Evolutionary conservation across 495 filamentous ascomycete species (phyloP).

Genomic region (Talaromyces adpressus): DNA sequence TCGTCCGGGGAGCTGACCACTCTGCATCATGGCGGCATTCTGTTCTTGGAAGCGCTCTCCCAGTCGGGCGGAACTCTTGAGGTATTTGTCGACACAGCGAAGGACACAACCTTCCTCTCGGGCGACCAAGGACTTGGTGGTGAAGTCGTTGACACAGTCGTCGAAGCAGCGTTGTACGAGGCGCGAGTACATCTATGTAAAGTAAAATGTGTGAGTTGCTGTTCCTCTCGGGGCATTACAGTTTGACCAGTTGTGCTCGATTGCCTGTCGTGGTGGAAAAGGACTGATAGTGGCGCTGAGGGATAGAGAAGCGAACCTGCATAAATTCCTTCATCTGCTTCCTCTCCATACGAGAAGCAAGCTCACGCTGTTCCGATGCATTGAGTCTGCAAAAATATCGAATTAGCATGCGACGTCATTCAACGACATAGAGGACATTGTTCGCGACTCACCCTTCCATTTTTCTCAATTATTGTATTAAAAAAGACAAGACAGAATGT

Average conservation of each 20-base stretch:
- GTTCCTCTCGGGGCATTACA: neutral
- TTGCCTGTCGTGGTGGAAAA: neutral
- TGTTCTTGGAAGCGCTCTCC: conserved; percentile 92
- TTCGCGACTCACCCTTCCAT: conserved; percentile 37
- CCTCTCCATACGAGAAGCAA: conserved; percentile 84
- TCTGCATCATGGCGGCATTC: conserved; percentile 79
- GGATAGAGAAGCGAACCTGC: conserved; percentile 48
- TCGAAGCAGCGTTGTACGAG: conserved; percentile 94
- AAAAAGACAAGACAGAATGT: neutral
- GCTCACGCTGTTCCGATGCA: conserved; percentile 78
- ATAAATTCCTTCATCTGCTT: conserved; percentile 99
- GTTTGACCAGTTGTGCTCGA: neutral
- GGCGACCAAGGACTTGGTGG: conserved; percentile 80
- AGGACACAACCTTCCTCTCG: conserved; percentile 86
- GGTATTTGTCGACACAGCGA: conserved; percentile 90
- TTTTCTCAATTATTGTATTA: neutral
- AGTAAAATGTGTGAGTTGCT: neutral
- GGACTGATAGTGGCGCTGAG: neutral
- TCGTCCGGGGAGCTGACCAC: conserved; percentile 45
- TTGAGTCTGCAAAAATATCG: conserved; percentile 46
- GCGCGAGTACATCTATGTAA: conserved; percentile 82
- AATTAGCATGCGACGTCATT: conserved; percentile 9
- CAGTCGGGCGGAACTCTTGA: conserved; percentile 78
- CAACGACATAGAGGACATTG: neutral
- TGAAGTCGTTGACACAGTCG: conserved; percentile 97